Base-by-base conservation (phyloP, 192 early-diverging fungal species). In the Lunasporangiospora selenospora region DNA sequence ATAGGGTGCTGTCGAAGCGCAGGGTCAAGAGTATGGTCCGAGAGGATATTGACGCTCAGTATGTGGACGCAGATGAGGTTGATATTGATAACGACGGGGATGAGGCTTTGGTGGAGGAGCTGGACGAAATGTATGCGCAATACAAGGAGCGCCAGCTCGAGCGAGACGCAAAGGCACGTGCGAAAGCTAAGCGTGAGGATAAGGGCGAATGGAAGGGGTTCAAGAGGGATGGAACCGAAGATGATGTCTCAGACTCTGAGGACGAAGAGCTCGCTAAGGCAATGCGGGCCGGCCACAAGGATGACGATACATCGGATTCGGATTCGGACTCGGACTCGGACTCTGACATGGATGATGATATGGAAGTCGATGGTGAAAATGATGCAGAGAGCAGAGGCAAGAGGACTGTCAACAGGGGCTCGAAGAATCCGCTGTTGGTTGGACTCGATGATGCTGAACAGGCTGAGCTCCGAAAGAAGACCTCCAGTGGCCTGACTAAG, bases 131-230 rank as follows among this genome's bases (percentile, higher is more conserved):
- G 69, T 91, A 91, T 31, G 80, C 89, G 6, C 78, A 89, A 39
- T 94, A 90, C 65, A 76, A 81, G 47, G 83, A 89, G 46, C 89
- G 87, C 43, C 87, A 87, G 76, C 69, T 85, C 31, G 85, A 94
- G 58, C 84, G 81, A 5, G 88, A 98, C 75, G 89, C 94, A 13
- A 89, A 87, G 65, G 78, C 81, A 50, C 81, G 83, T 51, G 93
- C 91, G 39, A 85, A 88, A 60, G 83, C 87, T 57, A 80, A 78
- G 55, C 79, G 87, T 21, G 85, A 91, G 16, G 86, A 85, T 12
- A 79, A 92, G 56, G 86, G 85, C 24, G 87, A 89, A 56, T 89
- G 87, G 81, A 82, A 79, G 23, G 88, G 87, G 2, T 87, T 88
- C 49, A 79, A 83, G 43, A 76, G 82, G 52, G 80, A 81, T 33